Base-by-base conservation (phyloP, 352 stramenopile genomes). In the Phytopythium vexans region DNA sequence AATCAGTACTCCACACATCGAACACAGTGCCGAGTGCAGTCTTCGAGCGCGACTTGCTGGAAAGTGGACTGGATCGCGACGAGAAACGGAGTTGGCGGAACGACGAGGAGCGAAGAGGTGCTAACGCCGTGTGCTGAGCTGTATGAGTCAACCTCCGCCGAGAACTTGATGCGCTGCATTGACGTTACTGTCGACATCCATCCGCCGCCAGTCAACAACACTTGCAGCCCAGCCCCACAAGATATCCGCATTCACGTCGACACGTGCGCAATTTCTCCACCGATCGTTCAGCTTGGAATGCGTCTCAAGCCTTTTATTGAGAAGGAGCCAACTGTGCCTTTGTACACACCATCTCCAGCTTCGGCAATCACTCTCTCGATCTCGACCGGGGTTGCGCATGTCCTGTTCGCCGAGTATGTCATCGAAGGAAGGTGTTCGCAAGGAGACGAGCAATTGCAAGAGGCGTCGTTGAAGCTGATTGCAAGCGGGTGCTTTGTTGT, bases 171-270 rank as follows among this genome's bases (percentile, higher is more conserved):
- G 36, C 48, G 65, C 4, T 69, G 58, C 27, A 52, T 75, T 21
- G 62, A 50, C 44, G 41, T 56, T 14, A 49, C 51, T 21, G 41
- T 56, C 8, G 51, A 56, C 15, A 14, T 31, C 8, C 48, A 45
- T n/a, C 21, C 48, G 16, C 48, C 48, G 6, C 37, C 48, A 9
- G 9, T 31, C 0, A 37, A 54, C 48, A 16, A 34, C 11, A 21
- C 48, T 21, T 54, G 37, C 48, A 54, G 21, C 14, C 48, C 48
- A 38, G 12, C 45, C 8, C 65, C 71, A 1, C 64, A 70, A 16
- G 77, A 89, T 52, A 54, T 85, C 31, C 75, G 72, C 5, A 64
- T 91, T 14, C 75, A 91, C 38, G 58, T 89, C 10, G 75, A 89
- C 40, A 74, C 64, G 3, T 88, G 75, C 32, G 76, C 82, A 10